Evolutionary conservation across 768 basidiomycete species (phyloP).

Genomic region (Macrocybe gigantea): DNA sequence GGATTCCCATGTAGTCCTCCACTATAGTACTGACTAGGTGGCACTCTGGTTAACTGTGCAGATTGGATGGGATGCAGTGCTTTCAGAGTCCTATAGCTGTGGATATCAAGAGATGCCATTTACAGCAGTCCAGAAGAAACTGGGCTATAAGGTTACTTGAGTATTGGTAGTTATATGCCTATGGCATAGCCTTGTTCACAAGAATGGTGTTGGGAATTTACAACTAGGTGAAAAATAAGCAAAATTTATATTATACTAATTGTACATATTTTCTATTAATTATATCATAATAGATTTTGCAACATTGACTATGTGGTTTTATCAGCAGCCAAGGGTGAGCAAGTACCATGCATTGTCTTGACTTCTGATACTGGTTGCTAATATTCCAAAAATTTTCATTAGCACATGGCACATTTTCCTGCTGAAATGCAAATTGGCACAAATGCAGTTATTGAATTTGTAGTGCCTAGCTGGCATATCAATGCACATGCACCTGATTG

Average conservation of each 20-base stretch:
- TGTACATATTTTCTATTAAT: not conserved
- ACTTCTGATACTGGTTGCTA: constrained; percentile 22
- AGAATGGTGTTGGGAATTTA: constrained; percentile 14
- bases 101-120: too few relatives aligned
- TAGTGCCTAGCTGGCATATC: constrained; percentile 33
- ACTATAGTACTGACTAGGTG: too few relatives aligned
- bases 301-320: constrained; percentile 10
- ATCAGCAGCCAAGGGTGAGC: not conserved
- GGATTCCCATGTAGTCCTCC: too few relatives aligned
- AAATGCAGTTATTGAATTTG: constrained; percentile 4
- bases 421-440: not conserved
- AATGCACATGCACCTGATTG: constrained; percentile 23
- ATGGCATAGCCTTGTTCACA: constrained; percentile 10
- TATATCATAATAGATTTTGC: constrained; percentile 4
- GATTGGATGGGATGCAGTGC: too few relatives aligned
- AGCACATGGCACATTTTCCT: constrained; percentile 7
- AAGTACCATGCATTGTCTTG: not conserved
- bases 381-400: constrained; percentile 10
- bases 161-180: constrained; percentile 8
- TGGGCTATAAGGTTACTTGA: constrained; percentile 8
- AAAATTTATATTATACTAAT: not conserved
- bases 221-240: constrained; percentile 14
- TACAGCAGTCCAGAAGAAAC: constrained; percentile 3
- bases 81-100: too few relatives aligned
- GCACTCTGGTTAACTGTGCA: too few relatives aligned